Base-by-base conservation (phyloP, 495 filamentous ascomycete genomes). In the Penicillium bovifimosum region DNA sequence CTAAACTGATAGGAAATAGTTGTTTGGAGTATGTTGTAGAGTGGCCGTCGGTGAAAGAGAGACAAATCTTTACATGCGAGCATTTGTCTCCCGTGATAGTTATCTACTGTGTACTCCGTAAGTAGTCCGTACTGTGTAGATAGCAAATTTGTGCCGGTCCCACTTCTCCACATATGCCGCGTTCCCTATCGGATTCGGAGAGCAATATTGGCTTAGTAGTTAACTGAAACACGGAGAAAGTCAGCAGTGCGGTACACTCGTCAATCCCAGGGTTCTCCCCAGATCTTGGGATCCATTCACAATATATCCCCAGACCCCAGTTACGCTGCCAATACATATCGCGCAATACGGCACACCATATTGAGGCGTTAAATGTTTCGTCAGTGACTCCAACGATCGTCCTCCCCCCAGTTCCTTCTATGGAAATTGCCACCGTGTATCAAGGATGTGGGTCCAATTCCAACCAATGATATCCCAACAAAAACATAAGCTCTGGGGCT, bases 401-500 rank as follows among this genome's bases (percentile, higher is more conserved):
- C 47, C 46, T 31, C 31, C 46, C 38, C 38, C 41, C 14, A 45
- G 32, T 14, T 29, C 6, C 40, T 35, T 52, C 4, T 24, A 24
- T 24, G 20, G 20, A 24, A 24, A 2, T 24, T 24, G 20, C 38
- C 31, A 31, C 40, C 48, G 31, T 40, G 8, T n/a, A 11, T 41
- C 0, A 18, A 2, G 16, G 10, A 39, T 18, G 41, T 52, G 50
- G 50, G 29, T 35, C 17, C 6, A 1, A 0, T 2, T 1, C 1
- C 26, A 5, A 11, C 50, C 40, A 52, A 44, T 52, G 0, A 45
- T 5, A 45, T 0, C 0, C 2, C 32, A 11, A 9, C 0, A 3
- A 13, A 9, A n/a, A 40, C 31, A 52, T 7, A 52, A 45, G 50
- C 50, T 38, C 41, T 52, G 41, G 40, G 50, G 49, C 47, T 50